A percentile compares a stretch with the other conserved stretches of the same genome.
Evolutionary conservation across 2,329 filamentous ascomycete species (phyloP).

Genomic region (Mariannaea elegans): DNA sequence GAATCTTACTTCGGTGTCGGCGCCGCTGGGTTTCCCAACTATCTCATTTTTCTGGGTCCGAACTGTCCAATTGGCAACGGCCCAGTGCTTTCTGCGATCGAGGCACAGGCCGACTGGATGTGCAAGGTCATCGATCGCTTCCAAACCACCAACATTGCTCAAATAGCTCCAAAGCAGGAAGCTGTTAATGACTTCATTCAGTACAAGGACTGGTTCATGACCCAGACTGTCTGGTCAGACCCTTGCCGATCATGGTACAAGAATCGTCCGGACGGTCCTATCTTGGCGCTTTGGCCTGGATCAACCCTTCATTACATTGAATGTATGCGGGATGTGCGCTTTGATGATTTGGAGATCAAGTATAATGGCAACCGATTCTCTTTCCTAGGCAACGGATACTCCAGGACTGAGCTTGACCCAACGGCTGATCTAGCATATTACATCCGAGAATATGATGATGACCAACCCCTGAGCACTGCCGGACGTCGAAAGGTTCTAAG

Average conservation of each 20-base stretch:
- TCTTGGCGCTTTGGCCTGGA: slow-evolving; percentile 50
- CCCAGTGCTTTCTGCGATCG: slow-evolving; percentile 52
- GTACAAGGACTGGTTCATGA: slow-evolving; percentile 54
- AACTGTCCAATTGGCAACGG: slow-evolving; percentile 51
- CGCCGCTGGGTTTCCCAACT: slow-evolving; percentile 62
- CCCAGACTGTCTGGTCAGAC: slow-evolving; percentile 51
- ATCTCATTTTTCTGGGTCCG: slow-evolving; percentile 58
- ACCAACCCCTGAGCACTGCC: slow-evolving; percentile 34
- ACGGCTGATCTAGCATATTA: slow-evolving; percentile 52
- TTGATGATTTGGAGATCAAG: slow-evolving; percentile 57
- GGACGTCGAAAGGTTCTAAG: slow-evolving; percentile 23
- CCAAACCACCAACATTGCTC: slow-evolving; percentile 53
- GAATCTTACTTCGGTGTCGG: slow-evolving; percentile 64
- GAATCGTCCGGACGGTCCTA: slow-evolving; percentile 51
- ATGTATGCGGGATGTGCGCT: slow-evolving; percentile 52
- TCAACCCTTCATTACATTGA: slow-evolving; percentile 60
- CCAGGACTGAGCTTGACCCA: slow-evolving; percentile 50
- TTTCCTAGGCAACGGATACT: slow-evolving; percentile 55
- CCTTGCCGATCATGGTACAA: slow-evolving; percentile 60
- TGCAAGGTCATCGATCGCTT: slow-evolving; percentile 59
- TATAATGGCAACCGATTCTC: slow-evolving; percentile 49
- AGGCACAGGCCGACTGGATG: slow-evolving; percentile 59
- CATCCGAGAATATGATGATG: slow-evolving; percentile 47
- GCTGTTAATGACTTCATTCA: slow-evolving; percentile 61
- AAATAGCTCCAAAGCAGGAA: slow-evolving; percentile 54